Evolutionary conservation across 2,329 filamentous ascomycete genomes (phyloP), one percentile per base, ranked within the genome.

Genomic region (Aspergillus versicolor): DNA sequence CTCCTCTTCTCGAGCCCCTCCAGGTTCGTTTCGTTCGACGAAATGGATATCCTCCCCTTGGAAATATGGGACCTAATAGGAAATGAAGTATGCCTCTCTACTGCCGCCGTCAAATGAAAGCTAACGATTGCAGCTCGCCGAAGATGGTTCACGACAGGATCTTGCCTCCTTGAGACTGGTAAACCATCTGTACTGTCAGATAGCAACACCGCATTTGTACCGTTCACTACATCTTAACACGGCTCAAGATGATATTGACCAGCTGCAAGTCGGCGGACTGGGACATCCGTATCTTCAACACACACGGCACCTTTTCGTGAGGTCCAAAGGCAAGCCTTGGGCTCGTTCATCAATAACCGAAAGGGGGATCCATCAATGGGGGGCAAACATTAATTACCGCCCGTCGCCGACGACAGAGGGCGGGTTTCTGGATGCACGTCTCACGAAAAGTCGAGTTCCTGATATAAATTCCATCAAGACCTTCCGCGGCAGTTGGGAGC

Each of bases 271-370:
- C 11, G 12, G 21, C 6, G 8, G 21, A 3, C 17, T 30, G 8
- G 49, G 55, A 7, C 43, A 19, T 2, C 49, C 24, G 4, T 57
- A 48, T n/a, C 37, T 57, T 17, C 30, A 3, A 13, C 44, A 54
- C 21, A 30, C 55, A 4, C 43, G 44, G n/a, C 21, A 6, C 0
- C 50, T 57, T 5, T 27, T 38, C 12, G 5, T 57, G 12, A 24
- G 45, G 1, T 11, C 3, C 8, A 30, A 30, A 30, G 27, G 9
- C 8, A 11, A 9, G 3, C 9, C 27, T 9, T 9, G 9, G 27
- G 9, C 8, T 30, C 8, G 9, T 11, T 9, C 27, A 30, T 11
- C 9, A 3, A 4, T 30, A 30, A 9, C 27, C 9, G 1, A 1
- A 4, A 30, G 27, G 27, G 1, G 27, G 9, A 30, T 1, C 3